These are phyloP conservation scores for Paraphoma sp. DNA, from an alignment of 2,329 filamentous ascomycete genomes.

Conservation along the genomic window DNA sequence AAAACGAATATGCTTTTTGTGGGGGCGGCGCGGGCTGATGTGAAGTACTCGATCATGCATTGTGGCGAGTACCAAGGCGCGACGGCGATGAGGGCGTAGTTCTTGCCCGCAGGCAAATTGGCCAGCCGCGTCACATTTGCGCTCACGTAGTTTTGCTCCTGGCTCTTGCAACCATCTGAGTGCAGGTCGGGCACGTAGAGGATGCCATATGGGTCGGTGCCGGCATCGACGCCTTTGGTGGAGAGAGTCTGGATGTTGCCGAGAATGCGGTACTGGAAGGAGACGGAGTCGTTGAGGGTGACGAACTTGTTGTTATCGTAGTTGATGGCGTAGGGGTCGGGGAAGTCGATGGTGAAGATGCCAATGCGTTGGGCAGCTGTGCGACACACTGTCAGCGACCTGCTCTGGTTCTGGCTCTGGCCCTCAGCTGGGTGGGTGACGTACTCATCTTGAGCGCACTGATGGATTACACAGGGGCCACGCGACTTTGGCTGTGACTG, in stretches of 20 bases:
- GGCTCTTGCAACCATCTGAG: conserved; percentile 67
- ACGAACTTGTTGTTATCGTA: conserved; percentile 40
- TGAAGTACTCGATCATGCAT: conserved; percentile 78
- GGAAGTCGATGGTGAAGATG: conserved; percentile 46
- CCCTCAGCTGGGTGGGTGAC: conserved; percentile 22
- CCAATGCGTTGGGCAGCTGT: conserved; percentile 44
- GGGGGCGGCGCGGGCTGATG: conserved; percentile 63
- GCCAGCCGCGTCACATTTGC: conserved; percentile 73
- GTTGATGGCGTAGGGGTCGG: conserved; percentile 37
- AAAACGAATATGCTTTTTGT: conserved; percentile 67
- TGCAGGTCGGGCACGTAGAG: conserved; percentile 81
- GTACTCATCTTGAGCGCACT: conserved; percentile 47
- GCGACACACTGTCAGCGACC: conserved; percentile 1
- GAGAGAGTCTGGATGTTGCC: conserved; percentile 78
- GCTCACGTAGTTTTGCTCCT: conserved; percentile 72
- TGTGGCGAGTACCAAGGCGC: conserved; percentile 82
- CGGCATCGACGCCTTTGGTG: conserved; percentile 66
- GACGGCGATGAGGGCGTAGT: conserved; percentile 79
- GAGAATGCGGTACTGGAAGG: conserved; percentile 47
- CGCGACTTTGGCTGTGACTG: conserved; percentile 6
- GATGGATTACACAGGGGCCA: conserved; percentile 19
- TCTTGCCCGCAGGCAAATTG: conserved; percentile 68
- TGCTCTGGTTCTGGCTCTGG: neutral
- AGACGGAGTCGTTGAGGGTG: conserved; percentile 36
- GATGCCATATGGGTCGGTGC: conserved; percentile 74